Conservation (phyloP, 768 basidiomycete genomes). For the Trametes cubensis region DNA sequence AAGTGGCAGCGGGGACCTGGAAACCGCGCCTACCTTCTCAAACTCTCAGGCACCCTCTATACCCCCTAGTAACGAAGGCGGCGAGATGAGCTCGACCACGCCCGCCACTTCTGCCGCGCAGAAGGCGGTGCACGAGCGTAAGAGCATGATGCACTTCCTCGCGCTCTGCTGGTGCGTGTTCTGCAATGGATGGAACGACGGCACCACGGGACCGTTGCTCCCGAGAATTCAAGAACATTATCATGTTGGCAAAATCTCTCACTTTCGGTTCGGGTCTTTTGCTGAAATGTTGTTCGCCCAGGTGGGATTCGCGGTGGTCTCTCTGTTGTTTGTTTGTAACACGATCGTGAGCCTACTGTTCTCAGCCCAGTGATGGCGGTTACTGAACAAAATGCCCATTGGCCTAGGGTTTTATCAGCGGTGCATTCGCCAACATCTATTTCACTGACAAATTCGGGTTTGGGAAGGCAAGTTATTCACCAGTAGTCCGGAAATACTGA, state of each 20-base stretch:
- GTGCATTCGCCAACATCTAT: constrained; percentile 51
- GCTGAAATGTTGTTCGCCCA: constrained; percentile 22
- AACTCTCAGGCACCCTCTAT: constrained; percentile 19
- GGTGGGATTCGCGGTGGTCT: constrained; percentile 56
- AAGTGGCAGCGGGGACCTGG: constrained; percentile 1
- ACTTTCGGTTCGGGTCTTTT: neutral
- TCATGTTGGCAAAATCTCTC: constrained; percentile 36
- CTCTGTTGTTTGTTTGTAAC: constrained; percentile 59
- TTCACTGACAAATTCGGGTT: constrained; percentile 50
- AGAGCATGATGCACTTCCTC: constrained; percentile 47
- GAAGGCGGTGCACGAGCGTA: constrained; percentile 16
- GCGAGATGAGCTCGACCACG: constrained; percentile 13
- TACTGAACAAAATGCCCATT: too few species aligned
- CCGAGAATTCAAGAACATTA: constrained; percentile 67
- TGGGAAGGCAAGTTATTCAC: constrained; percentile 42
- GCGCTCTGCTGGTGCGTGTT: constrained; percentile 60
- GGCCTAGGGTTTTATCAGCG: constrained; percentile 49
- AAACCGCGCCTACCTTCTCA: constrained; percentile 19
- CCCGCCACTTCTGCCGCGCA: constrained; percentile 23
- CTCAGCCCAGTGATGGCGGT: too few species aligned
- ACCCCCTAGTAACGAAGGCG: neutral
- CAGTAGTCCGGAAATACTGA: neutral
- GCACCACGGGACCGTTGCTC: constrained; percentile 70
- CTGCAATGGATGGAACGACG: constrained; percentile 79
- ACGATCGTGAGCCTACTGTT: constrained; percentile 39